Percentiles rank a stretch among this genome's conserved stretches.
These are phyloP conservation scores for sunflower (Helianthus annuus) DNA, from an alignment of 129 eudicot species.

Conservation along the genomic window DNA sequence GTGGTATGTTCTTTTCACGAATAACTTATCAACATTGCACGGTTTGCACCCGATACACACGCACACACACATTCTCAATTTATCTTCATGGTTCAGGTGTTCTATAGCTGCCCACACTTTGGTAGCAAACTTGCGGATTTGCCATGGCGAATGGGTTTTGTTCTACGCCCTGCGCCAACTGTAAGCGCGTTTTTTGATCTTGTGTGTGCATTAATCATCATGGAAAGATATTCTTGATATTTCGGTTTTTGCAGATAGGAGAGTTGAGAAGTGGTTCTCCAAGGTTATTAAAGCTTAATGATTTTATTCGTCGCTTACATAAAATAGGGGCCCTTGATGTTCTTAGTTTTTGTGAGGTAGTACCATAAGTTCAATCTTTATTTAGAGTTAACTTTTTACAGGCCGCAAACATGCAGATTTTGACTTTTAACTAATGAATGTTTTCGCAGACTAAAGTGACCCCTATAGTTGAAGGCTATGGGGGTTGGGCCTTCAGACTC, in stretches of 20 bases:
- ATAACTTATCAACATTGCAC: conserved; percentile 2
- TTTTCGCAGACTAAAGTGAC: conserved; percentile 93
- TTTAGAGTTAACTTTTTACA: background rate
- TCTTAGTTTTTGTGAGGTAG: conserved; percentile 98
- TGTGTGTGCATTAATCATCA: conserved; percentile 1
- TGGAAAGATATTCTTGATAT: background rate
- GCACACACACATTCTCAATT: background rate
- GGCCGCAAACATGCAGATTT: conserved; percentile 1
- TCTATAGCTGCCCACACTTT: conserved; percentile 95
- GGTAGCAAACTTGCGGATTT: conserved; percentile 99
- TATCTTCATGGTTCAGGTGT: conserved; percentile 53
- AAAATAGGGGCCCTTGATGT: conserved; percentile 77
- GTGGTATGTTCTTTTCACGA: conserved; percentile 59
- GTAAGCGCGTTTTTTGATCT: conserved; percentile 44
- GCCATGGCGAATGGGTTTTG: conserved; percentile 99
- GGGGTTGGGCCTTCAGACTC: conserved; percentile 95
- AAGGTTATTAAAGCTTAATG: conserved; percentile 77
- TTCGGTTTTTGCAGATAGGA: conserved; percentile 57
- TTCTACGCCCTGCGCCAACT: conserved; percentile 95
- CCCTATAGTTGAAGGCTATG: conserved; percentile 98
- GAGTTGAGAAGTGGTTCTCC: conserved; percentile 99
- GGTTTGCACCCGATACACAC: no score
- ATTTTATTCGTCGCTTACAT: conserved; percentile 72
- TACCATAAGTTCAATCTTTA: conserved; percentile 4
- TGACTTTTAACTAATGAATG: conserved; percentile 9